These are phyloP conservation scores for Durusdinium trenchii DNA, from an alignment of 73 alveolate genomes.

Conservation along the genomic window DNA sequence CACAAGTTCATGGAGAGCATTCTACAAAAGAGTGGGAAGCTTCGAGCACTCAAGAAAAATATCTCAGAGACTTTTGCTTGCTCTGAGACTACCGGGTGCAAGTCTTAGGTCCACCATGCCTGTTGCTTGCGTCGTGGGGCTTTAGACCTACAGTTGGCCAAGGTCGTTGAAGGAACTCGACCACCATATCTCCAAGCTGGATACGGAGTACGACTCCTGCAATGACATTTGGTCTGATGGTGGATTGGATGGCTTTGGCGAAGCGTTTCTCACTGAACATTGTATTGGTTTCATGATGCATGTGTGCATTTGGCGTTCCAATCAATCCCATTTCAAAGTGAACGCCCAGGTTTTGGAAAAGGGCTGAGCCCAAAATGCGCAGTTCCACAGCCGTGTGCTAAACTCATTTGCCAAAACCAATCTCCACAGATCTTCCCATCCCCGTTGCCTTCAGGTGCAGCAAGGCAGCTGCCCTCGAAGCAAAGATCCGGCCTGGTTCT, in stretches of 20 bases:
- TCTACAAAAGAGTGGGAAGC: background rate
- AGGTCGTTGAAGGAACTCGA: background rate
- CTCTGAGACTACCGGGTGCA: background rate
- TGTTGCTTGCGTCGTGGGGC: too few species aligned
- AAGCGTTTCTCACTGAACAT: background rate
- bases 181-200: background rate
- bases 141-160: background rate
- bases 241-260: background rate
- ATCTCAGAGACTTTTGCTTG: background rate
- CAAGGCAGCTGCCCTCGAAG: conserved; percentile 14
- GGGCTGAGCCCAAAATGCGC: background rate
- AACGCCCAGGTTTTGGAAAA: background rate
- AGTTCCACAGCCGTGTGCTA: background rate
- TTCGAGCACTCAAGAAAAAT: background rate
- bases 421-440: background rate
- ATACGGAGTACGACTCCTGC: background rate
- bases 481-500: background rate
- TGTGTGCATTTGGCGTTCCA: background rate
- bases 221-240: background rate
- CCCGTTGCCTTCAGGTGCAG: background rate
- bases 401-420: background rate
- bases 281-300: background rate
- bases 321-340: background rate
- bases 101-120: background rate
- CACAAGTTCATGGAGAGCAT: background rate